Percentiles rank a stretch among this genome's conserved stretches.
Conservation (phyloP, 2,329 filamentous ascomycete species). For the Venturia asperata region DNA sequence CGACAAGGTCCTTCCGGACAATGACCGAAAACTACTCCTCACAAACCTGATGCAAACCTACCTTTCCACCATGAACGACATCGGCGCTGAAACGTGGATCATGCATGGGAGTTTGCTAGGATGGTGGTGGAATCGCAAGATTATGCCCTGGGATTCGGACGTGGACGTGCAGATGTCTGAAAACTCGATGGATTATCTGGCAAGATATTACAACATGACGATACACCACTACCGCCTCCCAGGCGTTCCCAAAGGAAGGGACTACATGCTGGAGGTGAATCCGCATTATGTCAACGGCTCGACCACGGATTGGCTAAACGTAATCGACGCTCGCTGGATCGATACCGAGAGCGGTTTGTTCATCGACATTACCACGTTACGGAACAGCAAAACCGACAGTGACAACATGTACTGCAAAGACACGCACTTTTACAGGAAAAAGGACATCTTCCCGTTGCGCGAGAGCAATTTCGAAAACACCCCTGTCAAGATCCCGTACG, state of each 20-base stretch:
- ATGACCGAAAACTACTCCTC: conserved; percentile 43
- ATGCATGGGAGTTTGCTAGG: conserved; percentile 56
- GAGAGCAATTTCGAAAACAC: conserved; percentile 48
- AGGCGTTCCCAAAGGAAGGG: conserved; percentile 27
- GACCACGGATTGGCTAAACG: conserved; percentile 43
- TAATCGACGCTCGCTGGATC: conserved; percentile 56
- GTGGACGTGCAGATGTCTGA: conserved; percentile 54
- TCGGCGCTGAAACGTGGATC: conserved; percentile 55
- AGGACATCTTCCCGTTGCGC: conserved; percentile 52
- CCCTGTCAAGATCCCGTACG: conserved; percentile 49
- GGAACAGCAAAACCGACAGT: conserved; percentile 40
- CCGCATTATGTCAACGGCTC: conserved; percentile 45
- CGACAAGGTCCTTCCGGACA: conserved; percentile 37
- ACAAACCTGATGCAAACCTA: conserved; percentile 49
- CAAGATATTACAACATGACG: conserved; percentile 56
- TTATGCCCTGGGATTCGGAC: conserved; percentile 57
- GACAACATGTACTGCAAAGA: conserved; percentile 51
- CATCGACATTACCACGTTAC: conserved; percentile 54
- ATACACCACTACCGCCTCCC: conserved; percentile 43
- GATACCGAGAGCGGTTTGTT: conserved; percentile 53
- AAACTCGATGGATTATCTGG: conserved; percentile 48
- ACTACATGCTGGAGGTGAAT: conserved; percentile 54
- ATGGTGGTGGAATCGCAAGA: conserved; percentile 57
- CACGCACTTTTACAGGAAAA: conserved; percentile 46
- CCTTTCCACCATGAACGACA: conserved; percentile 48